Percentiles rank a stretch among this genome's conserved stretches.
Conservation (phyloP, 1,284 basidiomycete species). For the Rhodotorula sp. region DNA sequence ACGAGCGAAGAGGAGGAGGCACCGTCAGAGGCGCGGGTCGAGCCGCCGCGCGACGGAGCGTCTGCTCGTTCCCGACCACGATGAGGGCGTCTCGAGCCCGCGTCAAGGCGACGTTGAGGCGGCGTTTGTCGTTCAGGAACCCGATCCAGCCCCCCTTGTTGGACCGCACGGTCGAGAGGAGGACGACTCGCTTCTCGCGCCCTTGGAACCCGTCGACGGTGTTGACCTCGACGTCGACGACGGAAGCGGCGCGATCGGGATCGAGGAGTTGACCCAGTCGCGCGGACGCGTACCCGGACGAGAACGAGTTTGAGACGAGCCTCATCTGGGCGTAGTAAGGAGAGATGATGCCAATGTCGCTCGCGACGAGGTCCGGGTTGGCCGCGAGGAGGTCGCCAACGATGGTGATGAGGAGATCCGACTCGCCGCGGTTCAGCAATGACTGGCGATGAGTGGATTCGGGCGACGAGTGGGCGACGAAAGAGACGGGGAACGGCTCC, state of each 20-base stretch:
- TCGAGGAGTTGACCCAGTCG: slow-evolving; percentile 58
- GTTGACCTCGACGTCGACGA: slow-evolving; percentile 71
- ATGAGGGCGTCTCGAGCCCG: slow-evolving; percentile 64
- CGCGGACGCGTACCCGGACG: slow-evolving; percentile 12
- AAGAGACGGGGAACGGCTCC: slow-evolving; percentile 53
- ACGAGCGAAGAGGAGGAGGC: no score
- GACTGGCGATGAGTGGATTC: slow-evolving; percentile 68
- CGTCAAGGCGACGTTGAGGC: slow-evolving; percentile 79
- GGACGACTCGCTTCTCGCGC: slow-evolving; percentile 84
- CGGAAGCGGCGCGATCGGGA: slow-evolving; percentile 62
- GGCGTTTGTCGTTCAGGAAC: slow-evolving; percentile 81
- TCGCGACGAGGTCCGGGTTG: slow-evolving; percentile 66
- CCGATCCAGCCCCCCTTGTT: slow-evolving; percentile 73
- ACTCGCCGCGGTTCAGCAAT: slow-evolving; percentile 71
- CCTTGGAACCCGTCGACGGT: slow-evolving; percentile 94
- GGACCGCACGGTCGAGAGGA: slow-evolving; percentile 85
- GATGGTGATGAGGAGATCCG: slow-evolving; percentile 69
- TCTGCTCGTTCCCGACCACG: slow-evolving; percentile 63
- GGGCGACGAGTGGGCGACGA: slow-evolving; percentile 69
- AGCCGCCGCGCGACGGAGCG: slow-evolving; percentile 51
- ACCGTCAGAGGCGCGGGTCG: background rate
- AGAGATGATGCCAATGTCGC: slow-evolving; percentile 81
- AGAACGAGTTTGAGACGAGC: slow-evolving; percentile 58
- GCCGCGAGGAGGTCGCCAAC: slow-evolving; percentile 71
- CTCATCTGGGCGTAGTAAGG: slow-evolving; percentile 81